Evolutionary conservation across 495 filamentous ascomycete species (phyloP).

Genomic region (Penicillium angulare): DNA sequence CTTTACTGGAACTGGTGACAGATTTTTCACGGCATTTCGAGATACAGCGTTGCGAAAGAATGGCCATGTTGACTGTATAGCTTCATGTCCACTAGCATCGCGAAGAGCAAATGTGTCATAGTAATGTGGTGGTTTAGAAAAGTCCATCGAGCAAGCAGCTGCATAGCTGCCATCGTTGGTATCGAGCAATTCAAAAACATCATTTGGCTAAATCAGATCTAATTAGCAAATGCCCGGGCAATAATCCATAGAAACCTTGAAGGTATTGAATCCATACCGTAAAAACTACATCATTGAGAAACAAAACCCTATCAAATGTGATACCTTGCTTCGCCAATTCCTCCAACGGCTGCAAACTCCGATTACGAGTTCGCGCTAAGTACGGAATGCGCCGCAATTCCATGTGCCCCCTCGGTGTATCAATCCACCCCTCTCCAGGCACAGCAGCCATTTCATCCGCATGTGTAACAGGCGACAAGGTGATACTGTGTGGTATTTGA

Average conservation of each 20-base stretch:
- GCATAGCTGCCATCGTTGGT: constrained; percentile 74
- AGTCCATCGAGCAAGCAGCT: constrained; percentile 81
- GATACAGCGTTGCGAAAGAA: constrained; percentile 68
- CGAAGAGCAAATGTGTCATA: constrained; percentile 88
- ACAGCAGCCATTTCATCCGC: constrained; percentile 47
- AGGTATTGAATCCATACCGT: too few species aligned
- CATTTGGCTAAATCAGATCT: constrained; percentile 44
- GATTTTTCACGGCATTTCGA: constrained; percentile 52
- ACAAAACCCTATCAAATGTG: constrained; percentile 67
- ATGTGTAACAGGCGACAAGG: constrained; percentile 53
- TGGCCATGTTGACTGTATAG: constrained; percentile 67
- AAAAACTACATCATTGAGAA: constrained; percentile 76
- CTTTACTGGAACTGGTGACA: constrained; percentile 61
- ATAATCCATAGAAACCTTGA: too few species aligned
- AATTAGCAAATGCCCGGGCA: background rate
- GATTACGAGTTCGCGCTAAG: constrained; percentile 62
- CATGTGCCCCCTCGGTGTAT: constrained; percentile 44
- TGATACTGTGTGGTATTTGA: constrained; percentile 54
- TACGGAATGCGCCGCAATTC: constrained; percentile 69
- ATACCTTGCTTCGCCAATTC: constrained; percentile 44
- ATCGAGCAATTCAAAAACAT: constrained; percentile 66
- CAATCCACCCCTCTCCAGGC: constrained; percentile 56
- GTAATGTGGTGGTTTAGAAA: constrained; percentile 61
- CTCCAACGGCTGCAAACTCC: constrained; percentile 45
- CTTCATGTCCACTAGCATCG: constrained; percentile 61